Evolutionary conservation across 2,329 filamentous ascomycete genomes (phyloP).

Genomic region (Fusarium illudens): DNA sequence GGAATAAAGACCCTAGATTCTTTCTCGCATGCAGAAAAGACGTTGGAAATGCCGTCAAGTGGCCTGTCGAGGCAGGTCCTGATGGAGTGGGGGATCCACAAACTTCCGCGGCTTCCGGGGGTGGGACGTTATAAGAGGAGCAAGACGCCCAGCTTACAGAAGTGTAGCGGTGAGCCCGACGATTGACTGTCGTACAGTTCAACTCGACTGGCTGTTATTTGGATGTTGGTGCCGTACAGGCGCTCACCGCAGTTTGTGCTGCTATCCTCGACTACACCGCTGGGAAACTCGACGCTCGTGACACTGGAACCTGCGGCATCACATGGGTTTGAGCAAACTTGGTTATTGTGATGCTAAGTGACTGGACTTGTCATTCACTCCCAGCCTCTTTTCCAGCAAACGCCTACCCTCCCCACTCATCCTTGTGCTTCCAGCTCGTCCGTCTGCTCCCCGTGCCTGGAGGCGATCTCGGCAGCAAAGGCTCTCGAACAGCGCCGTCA

Average conservation of each 20-base stretch:
- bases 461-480: not conserved
- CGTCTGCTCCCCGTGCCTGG: not conserved
- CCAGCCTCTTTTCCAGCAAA: not conserved
- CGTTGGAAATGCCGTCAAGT: conserved; percentile 19
- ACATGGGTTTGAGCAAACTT: not conserved
- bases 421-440: not conserved
- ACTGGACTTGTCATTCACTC: not conserved
- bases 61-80: conserved; percentile 16
- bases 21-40: conserved; percentile 9
- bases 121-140: not conserved
- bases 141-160: not conserved
- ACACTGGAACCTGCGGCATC: not conserved
- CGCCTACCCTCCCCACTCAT: not conserved
- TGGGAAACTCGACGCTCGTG: not conserved
- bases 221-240: not conserved
- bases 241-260: not conserved
- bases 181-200: not conserved
- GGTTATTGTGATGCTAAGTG: not conserved
- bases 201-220: not conserved
- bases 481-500: not conserved
- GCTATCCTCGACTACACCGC: not conserved
- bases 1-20: conserved; percentile 3
- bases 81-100: conserved; percentile 33
- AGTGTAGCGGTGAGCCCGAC: not conserved
- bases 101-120: conserved; percentile 33